A percentile compares a stretch with the other conserved stretches of the same genome.
Evolutionary conservation across 331 rosid genomes (phyloP).

Genomic region (Erythrophleum ivorense): DNA sequence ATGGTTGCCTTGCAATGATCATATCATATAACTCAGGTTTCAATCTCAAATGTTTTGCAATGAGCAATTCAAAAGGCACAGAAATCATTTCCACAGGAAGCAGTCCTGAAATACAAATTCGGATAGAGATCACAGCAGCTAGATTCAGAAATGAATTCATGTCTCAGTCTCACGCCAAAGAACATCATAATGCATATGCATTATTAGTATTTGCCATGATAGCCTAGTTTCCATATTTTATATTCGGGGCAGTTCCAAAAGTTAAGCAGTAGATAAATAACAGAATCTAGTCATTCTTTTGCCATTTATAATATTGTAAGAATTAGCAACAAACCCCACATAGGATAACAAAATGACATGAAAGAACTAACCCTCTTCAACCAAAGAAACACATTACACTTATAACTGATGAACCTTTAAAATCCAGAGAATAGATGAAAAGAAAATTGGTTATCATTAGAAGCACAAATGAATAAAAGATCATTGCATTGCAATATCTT

Average conservation of each 20-base stretch:
- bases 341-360: background rate
- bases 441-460: constrained; percentile 20
- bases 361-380: background rate
- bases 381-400: constrained; percentile 20
- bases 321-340: background rate
- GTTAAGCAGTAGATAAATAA: background rate
- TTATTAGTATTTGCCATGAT: background rate
- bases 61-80: background rate
- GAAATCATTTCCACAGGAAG: background rate
- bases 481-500: constrained; percentile 33
- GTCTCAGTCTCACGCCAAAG: background rate
- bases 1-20: background rate
- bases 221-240: background rate
- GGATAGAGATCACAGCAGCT: background rate
- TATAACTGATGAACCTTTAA: constrained; percentile 26
- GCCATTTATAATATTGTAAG: background rate
- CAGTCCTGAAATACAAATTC: background rate
- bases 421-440: constrained; percentile 25
- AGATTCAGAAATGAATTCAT: background rate
- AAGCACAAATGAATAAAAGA: constrained; percentile 26
- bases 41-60: background rate
- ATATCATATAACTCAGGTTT: background rate
- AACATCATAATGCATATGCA: background rate
- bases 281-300: background rate
- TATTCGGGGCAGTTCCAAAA: background rate